phyloP scores from a whole-genome alignment of 257 asterid species.

The Solanum acaule region DNA sequence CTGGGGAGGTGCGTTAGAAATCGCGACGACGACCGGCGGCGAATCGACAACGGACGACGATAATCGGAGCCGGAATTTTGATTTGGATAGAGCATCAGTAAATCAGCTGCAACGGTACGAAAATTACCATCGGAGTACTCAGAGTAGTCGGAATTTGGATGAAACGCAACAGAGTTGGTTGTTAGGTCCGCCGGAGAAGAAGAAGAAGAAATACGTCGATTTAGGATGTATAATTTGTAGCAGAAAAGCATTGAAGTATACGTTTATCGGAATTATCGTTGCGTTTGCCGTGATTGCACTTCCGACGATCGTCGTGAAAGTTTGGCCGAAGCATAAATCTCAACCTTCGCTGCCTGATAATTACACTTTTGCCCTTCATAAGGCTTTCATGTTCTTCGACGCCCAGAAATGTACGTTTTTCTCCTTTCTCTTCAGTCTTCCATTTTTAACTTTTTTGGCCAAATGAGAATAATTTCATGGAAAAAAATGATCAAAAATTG shows the following conservation, averaged over 20 bases:
- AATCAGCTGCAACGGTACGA: slow-evolving; percentile 15
- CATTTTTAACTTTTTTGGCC: background rate
- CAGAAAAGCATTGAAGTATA: slow-evolving; percentile 48
- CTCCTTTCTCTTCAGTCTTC: background rate
- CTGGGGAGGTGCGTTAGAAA: slow-evolving; percentile 90
- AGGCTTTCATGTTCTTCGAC: slow-evolving; percentile 81
- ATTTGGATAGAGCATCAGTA: slow-evolving; percentile 61
- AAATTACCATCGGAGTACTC: background rate
- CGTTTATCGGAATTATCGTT: slow-evolving; percentile 8
- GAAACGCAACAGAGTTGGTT: slow-evolving; percentile 93
- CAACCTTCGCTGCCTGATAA: slow-evolving; percentile 55
- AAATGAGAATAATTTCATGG: too few species aligned
- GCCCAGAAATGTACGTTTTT: slow-evolving; percentile 82
- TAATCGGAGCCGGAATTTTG: slow-evolving; percentile 32
- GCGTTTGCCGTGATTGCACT: slow-evolving; percentile 51
- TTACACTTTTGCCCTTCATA: slow-evolving; percentile 55
- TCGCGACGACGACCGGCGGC: slow-evolving; percentile 19
- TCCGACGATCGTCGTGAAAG: slow-evolving; percentile 41
- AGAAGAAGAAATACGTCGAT: slow-evolving; percentile 68
- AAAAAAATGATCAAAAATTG: background rate
- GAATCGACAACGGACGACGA: slow-evolving; percentile 37
- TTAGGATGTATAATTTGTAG: slow-evolving; percentile 67
- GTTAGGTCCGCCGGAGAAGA: slow-evolving; percentile 55
- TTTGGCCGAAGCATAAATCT: slow-evolving; percentile 33
- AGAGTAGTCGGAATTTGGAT: slow-evolving; percentile 24